phyloP scores from a whole-genome alignment of 176 grass and related monocot species.

The Miscanthus lutarioriparius region DNA sequence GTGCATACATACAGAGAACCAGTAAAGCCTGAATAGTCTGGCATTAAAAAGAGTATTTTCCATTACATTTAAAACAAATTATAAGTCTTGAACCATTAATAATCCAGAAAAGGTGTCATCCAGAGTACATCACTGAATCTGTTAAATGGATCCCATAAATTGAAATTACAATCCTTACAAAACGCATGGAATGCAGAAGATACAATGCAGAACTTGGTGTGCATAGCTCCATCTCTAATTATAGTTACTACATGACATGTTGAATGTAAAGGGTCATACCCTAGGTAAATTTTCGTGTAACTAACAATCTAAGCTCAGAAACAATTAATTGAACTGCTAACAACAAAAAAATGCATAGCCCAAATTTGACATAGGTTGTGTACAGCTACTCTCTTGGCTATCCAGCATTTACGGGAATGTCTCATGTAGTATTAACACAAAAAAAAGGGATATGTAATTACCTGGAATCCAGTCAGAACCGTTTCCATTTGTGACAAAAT shows the following conservation, averaged over 20 bases:
- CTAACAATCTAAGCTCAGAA: constrained; percentile 10
- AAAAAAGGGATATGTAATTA: constrained; percentile 47
- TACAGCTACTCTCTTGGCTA: constrained; percentile 16
- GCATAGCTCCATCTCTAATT: neutral
- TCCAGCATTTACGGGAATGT: constrained; percentile 16
- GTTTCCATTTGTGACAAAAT: constrained; percentile 98
- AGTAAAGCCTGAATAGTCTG: neutral
- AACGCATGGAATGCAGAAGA: constrained; percentile 2
- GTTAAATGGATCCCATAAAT: constrained; percentile 16
- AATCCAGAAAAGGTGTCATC: neutral
- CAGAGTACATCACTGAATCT: neutral
- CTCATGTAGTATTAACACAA: neutral
- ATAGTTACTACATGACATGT: neutral
- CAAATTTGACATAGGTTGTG: neutral
- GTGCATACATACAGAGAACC: neutral
- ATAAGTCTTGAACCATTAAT: neutral
- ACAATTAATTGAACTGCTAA: neutral
- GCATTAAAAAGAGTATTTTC: neutral
- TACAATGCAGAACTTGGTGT: neutral
- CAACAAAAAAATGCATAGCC: neutral
- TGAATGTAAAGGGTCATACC: constrained; percentile 11
- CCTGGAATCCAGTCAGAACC: constrained; percentile 95
- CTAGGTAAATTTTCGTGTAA: constrained; percentile 9
- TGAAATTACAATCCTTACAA: neutral
- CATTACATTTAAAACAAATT: constrained; percentile 9